Percentiles rank a stretch among this genome's conserved stretches.
phyloP scores from a whole-genome alignment of 257 asterid species.

The Primulina tabacum region DNA sequence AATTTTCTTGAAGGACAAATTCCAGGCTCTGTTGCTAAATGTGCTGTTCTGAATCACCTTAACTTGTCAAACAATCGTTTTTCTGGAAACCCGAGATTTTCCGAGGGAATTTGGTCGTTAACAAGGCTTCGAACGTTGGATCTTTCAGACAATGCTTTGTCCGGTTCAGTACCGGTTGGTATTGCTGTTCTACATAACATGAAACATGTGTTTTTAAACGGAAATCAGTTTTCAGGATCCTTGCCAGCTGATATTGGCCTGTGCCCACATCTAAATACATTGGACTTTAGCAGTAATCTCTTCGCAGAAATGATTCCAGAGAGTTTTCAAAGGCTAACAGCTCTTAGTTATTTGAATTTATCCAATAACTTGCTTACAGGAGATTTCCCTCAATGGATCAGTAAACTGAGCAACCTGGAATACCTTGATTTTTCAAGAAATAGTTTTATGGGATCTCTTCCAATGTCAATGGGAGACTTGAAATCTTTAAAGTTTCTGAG shows the following conservation, averaged over 20 bases:
- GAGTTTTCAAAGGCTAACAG: slow-evolving; percentile 47
- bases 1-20: slow-evolving; percentile 63
- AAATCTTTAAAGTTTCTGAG: slow-evolving; percentile 40
- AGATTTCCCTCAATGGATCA: slow-evolving; percentile 72
- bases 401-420: slow-evolving; percentile 43
- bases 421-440: slow-evolving; percentile 58
- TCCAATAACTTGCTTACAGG: slow-evolving; percentile 57
- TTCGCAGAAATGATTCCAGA: slow-evolving; percentile 52
- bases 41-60: slow-evolving; percentile 54
- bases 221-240: slow-evolving; percentile 63
- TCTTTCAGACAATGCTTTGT: slow-evolving; percentile 58
- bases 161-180: slow-evolving; percentile 58
- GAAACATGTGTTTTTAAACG: slow-evolving; percentile 50
- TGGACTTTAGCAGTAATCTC: slow-evolving; percentile 56
- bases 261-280: slow-evolving; percentile 55
- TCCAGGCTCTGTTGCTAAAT: slow-evolving; percentile 44
- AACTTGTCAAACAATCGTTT: slow-evolving; percentile 65
- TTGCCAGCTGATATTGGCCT: slow-evolving; percentile 69
- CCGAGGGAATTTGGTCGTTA: slow-evolving; percentile 44
- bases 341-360: slow-evolving; percentile 38
- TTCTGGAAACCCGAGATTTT: slow-evolving; percentile 56
- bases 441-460: slow-evolving; percentile 49
- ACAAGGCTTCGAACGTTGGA: slow-evolving; percentile 70
- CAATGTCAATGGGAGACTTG: slow-evolving; percentile 52
- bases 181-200: slow-evolving; percentile 51